Evolutionary conservation across 768 basidiomycete genomes (phyloP).

Genomic region (Termitomyces sp.): DNA sequence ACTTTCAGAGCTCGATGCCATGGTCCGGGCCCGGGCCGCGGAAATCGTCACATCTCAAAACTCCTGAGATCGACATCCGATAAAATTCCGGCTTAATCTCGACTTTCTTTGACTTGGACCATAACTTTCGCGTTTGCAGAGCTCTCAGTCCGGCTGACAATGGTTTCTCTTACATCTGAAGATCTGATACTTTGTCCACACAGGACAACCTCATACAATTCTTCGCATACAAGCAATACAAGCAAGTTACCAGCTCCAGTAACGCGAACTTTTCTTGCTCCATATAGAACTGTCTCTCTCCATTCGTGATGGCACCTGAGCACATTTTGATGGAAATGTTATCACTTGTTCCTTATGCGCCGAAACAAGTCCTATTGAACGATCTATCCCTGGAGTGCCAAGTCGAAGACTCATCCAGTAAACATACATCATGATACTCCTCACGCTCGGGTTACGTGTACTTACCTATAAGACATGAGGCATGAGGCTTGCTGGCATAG

Average conservation of each 20-base stretch:
- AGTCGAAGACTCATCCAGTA: background rate
- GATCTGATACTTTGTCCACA: background rate
- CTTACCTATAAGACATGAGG: background rate
- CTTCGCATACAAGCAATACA: background rate
- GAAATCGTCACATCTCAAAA: too few species aligned
- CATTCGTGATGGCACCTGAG: background rate
- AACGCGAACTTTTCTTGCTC: background rate
- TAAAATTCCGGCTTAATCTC: background rate
- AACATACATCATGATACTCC: background rate
- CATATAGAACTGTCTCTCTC: background rate
- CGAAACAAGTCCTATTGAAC: background rate
- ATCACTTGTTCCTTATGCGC: background rate
- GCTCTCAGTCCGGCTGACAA: background rate
- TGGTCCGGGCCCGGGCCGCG: background rate
- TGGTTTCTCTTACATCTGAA: background rate
- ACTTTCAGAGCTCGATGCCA: background rate
- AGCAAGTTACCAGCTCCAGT: background rate
- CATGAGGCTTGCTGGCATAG: background rate
- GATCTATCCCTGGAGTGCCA: slow-evolving; percentile 1
- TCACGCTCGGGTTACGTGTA: background rate
- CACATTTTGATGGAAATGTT: background rate
- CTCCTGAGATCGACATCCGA: background rate
- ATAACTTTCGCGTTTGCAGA: background rate
- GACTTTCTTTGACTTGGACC: background rate
- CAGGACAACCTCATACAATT: background rate